These are phyloP conservation scores for Myrica gale DNA, from an alignment of 306 rosid species.

Conservation along the genomic window DNA sequence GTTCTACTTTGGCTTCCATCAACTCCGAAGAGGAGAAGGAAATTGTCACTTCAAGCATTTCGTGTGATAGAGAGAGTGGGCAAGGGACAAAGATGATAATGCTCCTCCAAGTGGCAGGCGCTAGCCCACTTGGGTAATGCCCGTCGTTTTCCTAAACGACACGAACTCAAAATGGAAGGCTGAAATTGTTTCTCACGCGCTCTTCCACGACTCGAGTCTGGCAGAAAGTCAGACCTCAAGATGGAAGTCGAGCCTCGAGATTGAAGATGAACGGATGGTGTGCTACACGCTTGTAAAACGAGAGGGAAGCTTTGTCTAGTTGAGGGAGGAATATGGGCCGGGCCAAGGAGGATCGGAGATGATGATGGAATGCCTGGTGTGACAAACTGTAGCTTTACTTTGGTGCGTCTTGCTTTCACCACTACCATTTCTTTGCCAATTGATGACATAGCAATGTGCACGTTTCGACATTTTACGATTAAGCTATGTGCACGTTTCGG, in stretches of 20 bases:
- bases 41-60: conserved; percentile 53
- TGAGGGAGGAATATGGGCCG: conserved; percentile 47
- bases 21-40: conserved; percentile 17
- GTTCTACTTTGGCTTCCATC: no score
- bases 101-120: conserved; percentile 29
- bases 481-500: conserved; percentile 6
- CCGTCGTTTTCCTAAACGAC: conserved; percentile 38
- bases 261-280: conserved; percentile 10
- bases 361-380: conserved; percentile 7
- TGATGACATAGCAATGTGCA: conserved; percentile 7
- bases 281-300: conserved; percentile 11
- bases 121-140: conserved; percentile 60
- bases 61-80: conserved; percentile 34
- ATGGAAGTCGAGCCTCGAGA: background rate
- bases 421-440: conserved; percentile 19
- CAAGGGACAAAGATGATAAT: conserved; percentile 44
- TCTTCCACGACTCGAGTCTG: background rate
- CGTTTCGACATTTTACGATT: conserved; percentile 1
- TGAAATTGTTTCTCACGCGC: background rate
- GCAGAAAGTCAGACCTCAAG: background rate
- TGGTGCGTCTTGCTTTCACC: conserved; percentile 21
- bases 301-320: conserved; percentile 12
- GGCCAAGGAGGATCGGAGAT: conserved; percentile 51
- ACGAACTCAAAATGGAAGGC: conserved; percentile 7
- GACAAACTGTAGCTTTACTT: conserved; percentile 30